Evolutionary conservation across 2,329 filamentous ascomycete genomes (phyloP).

Genomic region (Iodosphaeria phyllophila): DNA sequence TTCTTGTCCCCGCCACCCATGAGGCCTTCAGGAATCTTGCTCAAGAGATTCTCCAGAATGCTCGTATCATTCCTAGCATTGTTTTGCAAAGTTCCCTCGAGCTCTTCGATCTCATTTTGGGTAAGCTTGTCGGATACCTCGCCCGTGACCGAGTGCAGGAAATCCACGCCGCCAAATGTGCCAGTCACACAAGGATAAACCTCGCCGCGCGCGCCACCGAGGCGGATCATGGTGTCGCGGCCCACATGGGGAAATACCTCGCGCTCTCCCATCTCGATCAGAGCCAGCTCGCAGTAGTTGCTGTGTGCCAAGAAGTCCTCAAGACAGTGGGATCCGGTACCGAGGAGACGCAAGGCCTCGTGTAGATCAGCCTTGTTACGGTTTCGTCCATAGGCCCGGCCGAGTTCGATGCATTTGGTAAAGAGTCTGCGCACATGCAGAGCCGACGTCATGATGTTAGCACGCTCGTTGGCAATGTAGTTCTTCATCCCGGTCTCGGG

Average conservation of each 20-base stretch:
- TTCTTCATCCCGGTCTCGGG: slow-evolving; percentile 66
- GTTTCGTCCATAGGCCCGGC: slow-evolving; percentile 47
- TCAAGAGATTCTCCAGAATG: slow-evolving; percentile 59
- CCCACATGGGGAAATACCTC: slow-evolving; percentile 81
- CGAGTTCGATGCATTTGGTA: slow-evolving; percentile 57
- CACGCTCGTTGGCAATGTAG: slow-evolving; percentile 76
- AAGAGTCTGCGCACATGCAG: slow-evolving; percentile 60
- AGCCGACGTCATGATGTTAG: slow-evolving; percentile 67
- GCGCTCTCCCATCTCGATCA: slow-evolving; percentile 70
- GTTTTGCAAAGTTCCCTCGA: slow-evolving; percentile 63
- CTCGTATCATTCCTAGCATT: slow-evolving; percentile 48
- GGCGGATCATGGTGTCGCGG: slow-evolving; percentile 46
- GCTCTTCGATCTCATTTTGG: slow-evolving; percentile 76
- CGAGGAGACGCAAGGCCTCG: slow-evolving; percentile 71
- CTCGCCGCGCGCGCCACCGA: slow-evolving; percentile 42
- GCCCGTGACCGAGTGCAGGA: slow-evolving; percentile 69
- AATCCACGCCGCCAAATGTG: slow-evolving; percentile 89
- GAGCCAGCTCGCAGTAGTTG: slow-evolving; percentile 76
- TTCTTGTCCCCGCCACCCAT: slow-evolving; percentile 61
- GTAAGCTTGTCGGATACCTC: slow-evolving; percentile 76
- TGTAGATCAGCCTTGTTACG: slow-evolving; percentile 61
- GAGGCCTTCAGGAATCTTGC: slow-evolving; percentile 65
- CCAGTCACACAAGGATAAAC: slow-evolving; percentile 79
- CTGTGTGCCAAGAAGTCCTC: slow-evolving; percentile 90
- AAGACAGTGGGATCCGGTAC: slow-evolving; percentile 76